A percentile compares a stretch with the other conserved stretches of the same genome.
Conservation (phyloP, 306 rosid genomes). For the Begonia masoniana region DNA sequence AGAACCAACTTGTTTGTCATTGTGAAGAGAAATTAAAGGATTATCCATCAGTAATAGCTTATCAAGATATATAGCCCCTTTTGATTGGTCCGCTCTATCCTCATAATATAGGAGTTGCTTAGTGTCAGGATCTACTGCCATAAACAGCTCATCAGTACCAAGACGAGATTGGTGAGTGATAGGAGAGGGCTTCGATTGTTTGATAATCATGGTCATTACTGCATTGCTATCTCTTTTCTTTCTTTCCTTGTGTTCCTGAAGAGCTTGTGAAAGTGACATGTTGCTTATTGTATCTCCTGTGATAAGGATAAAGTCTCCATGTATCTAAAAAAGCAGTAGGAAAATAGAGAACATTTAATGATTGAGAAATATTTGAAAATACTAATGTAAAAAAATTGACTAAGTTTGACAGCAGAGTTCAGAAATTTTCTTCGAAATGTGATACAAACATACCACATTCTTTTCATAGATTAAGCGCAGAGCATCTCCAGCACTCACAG, state of each 20-base stretch:
- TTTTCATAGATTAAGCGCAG: constrained; percentile 80
- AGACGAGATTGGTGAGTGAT: constrained; percentile 81
- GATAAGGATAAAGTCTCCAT: constrained; percentile 88
- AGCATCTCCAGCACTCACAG: constrained; percentile 90
- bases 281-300: constrained; percentile 98
- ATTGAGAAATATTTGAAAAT: neutral
- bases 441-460: constrained; percentile 54
- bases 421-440: too few relatives aligned
- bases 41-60: constrained; percentile 60
- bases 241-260: constrained; percentile 84
- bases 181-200: constrained; percentile 75
- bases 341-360: constrained; percentile 17
- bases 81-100: constrained; percentile 63
- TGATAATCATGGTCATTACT: constrained; percentile 89
- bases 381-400: too few relatives aligned
- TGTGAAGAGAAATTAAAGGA: constrained; percentile 69
- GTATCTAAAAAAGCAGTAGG: constrained; percentile 52
- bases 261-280: constrained; percentile 87
- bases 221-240: constrained; percentile 85
- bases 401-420: too few relatives aligned
- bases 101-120: constrained; percentile 85
- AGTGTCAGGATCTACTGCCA: constrained; percentile 80
- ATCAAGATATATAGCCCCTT: constrained; percentile 58
- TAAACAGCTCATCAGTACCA: constrained; percentile 86
- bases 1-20: constrained; percentile 71